Evolutionary conservation across 345 rosid genomes (phyloP), one percentile per base, ranked within the genome.

Genomic region (Populus euphratica): DNA sequence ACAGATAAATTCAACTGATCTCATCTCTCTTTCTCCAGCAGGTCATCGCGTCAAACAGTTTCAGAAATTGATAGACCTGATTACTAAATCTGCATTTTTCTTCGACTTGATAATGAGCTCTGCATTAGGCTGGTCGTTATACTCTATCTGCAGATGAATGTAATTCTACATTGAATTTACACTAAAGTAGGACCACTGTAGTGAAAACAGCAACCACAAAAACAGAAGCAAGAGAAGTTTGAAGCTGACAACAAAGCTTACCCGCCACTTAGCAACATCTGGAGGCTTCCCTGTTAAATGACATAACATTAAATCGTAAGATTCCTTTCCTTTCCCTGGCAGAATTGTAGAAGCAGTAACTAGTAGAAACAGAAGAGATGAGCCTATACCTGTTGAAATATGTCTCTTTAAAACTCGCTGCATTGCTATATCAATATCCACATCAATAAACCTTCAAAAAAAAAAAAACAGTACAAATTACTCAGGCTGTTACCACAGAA

Each of bases 221-320:
- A 41, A 41, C 2, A 33, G 5, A 41, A 2, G 36, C 36, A 1
- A 31, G 27, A 9, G 33, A 10, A 63, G 41, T 31, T 76, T 25
- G 16, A 29, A 6, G 70, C 14, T 62, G 4, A 12, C 41, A 31
- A 0, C 3, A 67, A 66, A 72, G 43, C 83, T 79, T 91, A 91
- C 97, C 93, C 94, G 85, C 94, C 96, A 89, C 82, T 88, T 85
- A 61, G 99, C 97, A 81, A 88, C 79, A 72, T 96, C 93, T 0
- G 86, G 92, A 3, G 93, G 76, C 84, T 90, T 96, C 80, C 99
- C 99, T 96, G 84, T 47, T 12, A 10, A n/a, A 41, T 8, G 75
- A 31, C 49, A 68, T 5, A 6, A 77, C 69, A 79, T 44, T 38
- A 13, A 25, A 59, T 62, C 6, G 75, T 43, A 65, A 14, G 2